Evolutionary conservation across 106 monocot genomes (phyloP).

Genomic region (Acorus gramineus): DNA sequence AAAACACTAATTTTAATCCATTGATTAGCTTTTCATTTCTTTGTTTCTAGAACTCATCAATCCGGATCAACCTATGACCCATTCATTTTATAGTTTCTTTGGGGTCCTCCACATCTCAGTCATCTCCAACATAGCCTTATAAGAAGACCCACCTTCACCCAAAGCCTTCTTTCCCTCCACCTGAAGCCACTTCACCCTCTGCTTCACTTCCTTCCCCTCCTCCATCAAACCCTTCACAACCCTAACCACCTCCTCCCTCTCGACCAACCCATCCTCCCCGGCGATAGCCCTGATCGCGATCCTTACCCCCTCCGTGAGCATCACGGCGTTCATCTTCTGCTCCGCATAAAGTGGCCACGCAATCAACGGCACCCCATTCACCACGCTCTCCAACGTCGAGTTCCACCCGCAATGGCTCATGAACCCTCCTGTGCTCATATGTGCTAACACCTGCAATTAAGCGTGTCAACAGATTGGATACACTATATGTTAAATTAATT

Average conservation of each 20-base stretch:
- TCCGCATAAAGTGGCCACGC: slow-evolving; percentile 47
- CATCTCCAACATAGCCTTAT: slow-evolving; percentile 5
- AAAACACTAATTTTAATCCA: too few relatives aligned
- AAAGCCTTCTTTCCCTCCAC: slow-evolving; percentile 9
- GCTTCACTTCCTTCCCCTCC: slow-evolving; percentile 21
- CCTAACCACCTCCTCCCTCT: slow-evolving; percentile 17
- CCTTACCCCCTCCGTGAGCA: slow-evolving; percentile 18
- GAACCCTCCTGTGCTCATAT: slow-evolving; percentile 18
- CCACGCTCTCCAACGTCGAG: slow-evolving; percentile 41
- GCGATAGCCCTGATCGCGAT: slow-evolving; percentile 12
- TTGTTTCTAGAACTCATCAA: too few relatives aligned
- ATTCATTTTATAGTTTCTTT: too few relatives aligned
- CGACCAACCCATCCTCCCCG: slow-evolving; percentile 10
- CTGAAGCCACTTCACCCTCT: slow-evolving; percentile 14
- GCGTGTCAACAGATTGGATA: too few relatives aligned
- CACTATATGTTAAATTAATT: too few relatives aligned
- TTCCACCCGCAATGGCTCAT: slow-evolving; percentile 59
- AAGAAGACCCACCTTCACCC: slow-evolving; percentile 14
- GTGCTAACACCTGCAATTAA: neutral
- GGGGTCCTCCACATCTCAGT: slow-evolving; percentile 4
- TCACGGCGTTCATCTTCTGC: slow-evolving; percentile 33
- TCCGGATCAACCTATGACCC: too few relatives aligned
- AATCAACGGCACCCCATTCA: slow-evolving; percentile 34
- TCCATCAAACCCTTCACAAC: slow-evolving; percentile 29
- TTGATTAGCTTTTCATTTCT: too few relatives aligned